Percentiles rank a stretch among this genome's conserved stretches.
phyloP scores from a whole-genome alignment of 805 yeast species.

The Wickerhamomyces mucosus region DNA sequence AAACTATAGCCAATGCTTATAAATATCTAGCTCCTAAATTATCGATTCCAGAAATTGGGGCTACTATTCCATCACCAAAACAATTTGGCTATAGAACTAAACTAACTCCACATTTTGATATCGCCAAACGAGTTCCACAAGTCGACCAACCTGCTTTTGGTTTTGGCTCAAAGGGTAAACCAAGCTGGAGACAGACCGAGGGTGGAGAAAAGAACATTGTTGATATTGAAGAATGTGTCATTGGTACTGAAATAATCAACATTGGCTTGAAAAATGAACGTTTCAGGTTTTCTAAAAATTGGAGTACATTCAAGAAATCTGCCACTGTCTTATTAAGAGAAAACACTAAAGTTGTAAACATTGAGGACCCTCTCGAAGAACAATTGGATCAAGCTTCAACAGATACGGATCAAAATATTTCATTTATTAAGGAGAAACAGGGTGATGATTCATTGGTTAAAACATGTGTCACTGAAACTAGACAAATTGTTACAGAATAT shows the following conservation, averaged over 20 bases:
- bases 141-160: slow-evolving; percentile 64
- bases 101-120: slow-evolving; percentile 89
- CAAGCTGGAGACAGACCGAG: slow-evolving; percentile 45
- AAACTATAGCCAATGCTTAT: slow-evolving; percentile 76
- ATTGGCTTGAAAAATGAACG: slow-evolving; percentile 68
- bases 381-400: slow-evolving; percentile 36
- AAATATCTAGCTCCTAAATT: slow-evolving; percentile 61
- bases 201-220: slow-evolving; percentile 61
- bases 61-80: slow-evolving; percentile 70
- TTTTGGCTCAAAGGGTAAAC: slow-evolving; percentile 79
- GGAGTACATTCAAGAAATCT: slow-evolving; percentile 52
- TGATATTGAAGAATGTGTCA: slow-evolving; percentile 90
- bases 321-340: slow-evolving; percentile 85
- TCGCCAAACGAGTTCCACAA: slow-evolving; percentile 45
- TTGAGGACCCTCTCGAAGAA: slow-evolving; percentile 8
- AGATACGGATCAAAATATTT: slow-evolving; percentile 26
- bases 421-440: slow-evolving; percentile 24
- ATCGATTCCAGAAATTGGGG: slow-evolving; percentile 49
- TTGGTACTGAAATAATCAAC: slow-evolving; percentile 77
- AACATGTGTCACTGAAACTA: slow-evolving; percentile 70
- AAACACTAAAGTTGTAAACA: slow-evolving; percentile 36
- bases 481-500: slow-evolving; percentile 72
- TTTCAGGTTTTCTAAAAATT: slow-evolving; percentile 35
- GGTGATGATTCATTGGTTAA: slow-evolving; percentile 32
- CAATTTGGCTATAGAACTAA: slow-evolving; percentile 79